Percentiles rank a stretch among this genome's conserved stretches.
Evolutionary conservation across 139 green algal genomes (phyloP).

Genomic region (Chlamydomonas urium): DNA sequence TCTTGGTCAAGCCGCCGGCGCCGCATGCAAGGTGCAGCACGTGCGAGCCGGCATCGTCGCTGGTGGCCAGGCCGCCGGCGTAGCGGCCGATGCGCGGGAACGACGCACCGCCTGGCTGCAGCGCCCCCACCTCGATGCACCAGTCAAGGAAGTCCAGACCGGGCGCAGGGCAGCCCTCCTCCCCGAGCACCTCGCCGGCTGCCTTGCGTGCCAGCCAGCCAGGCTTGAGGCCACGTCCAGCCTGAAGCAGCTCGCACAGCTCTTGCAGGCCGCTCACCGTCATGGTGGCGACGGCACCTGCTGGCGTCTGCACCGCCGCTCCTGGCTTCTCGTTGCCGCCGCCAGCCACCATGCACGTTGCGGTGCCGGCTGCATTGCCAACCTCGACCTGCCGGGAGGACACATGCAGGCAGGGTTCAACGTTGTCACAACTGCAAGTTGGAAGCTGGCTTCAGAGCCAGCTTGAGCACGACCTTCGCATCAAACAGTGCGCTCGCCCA

Average conservation of each 20-base stretch:
- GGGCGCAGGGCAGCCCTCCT: slow-evolving; percentile 38
- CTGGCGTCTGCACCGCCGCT: slow-evolving; percentile 15
- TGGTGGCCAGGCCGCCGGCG: slow-evolving; percentile 33
- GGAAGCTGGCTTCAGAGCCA: too few relatives aligned
- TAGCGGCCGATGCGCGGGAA: slow-evolving; percentile 42
- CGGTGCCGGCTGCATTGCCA: slow-evolving; percentile 64
- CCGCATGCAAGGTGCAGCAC: slow-evolving; percentile 64
- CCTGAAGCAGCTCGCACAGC: slow-evolving; percentile 34
- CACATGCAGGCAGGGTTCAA: too few relatives aligned
- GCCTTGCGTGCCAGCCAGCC: slow-evolving; percentile 36
- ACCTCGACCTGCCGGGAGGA: slow-evolving; percentile 35
- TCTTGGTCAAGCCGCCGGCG: slow-evolving; percentile 61
- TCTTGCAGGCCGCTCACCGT: slow-evolving; percentile 45
- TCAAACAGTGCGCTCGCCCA: background rate
- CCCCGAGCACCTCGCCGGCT: slow-evolving; percentile 18
- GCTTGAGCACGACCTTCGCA: too few relatives aligned
- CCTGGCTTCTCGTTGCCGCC: slow-evolving; percentile 54
- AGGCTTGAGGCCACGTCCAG: slow-evolving; percentile 28
- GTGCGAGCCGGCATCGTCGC: background rate
- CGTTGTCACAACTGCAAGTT: too few relatives aligned
- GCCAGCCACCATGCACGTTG: slow-evolving; percentile 58
- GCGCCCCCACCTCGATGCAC: slow-evolving; percentile 33
- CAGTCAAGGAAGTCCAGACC: slow-evolving; percentile 66
- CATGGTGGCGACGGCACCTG: slow-evolving; percentile 63
- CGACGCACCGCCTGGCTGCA: slow-evolving; percentile 37